Conservation (phyloP, 2,329 filamentous ascomycete genomes). For the Fusarium siculi region DNA sequence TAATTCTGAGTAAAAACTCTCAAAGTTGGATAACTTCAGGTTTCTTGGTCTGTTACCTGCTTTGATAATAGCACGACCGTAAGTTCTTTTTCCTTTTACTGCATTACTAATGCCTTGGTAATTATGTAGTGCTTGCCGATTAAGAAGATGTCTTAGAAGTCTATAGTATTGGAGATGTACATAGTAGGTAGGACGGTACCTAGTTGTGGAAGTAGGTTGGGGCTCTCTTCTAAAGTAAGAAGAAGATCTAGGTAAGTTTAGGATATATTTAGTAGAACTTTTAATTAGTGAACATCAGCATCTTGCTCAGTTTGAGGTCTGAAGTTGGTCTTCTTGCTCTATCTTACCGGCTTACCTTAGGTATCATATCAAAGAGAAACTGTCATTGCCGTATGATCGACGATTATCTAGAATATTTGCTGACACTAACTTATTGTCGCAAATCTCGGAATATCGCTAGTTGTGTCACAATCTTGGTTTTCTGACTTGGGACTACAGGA, state of each 20-base stretch:
- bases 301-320: not conserved
- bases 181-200: not conserved
- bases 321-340: not conserved
- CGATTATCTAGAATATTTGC: not conserved
- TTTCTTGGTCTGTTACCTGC: not conserved
- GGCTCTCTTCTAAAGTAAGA: not conserved
- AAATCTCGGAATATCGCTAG: not conserved
- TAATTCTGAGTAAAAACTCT: not conserved
- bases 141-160: not conserved
- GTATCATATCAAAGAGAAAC: not conserved
- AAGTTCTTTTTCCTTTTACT: not conserved
- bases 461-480: not conserved
- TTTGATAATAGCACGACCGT: not conserved
- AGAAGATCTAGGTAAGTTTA: not conserved
- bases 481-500: not conserved
- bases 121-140: not conserved
- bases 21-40: not conserved
- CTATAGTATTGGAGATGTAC: not conserved
- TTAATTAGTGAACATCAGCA: not conserved
- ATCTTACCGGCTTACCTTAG: not conserved
- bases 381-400: not conserved
- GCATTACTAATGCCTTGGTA: not conserved
- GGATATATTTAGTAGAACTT: not conserved
- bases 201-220: not conserved
- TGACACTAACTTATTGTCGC: not conserved